These are phyloP conservation scores for Dendrobium chrysotoxum DNA, from an alignment of 106 monocot genomes.

Conservation along the genomic window DNA sequence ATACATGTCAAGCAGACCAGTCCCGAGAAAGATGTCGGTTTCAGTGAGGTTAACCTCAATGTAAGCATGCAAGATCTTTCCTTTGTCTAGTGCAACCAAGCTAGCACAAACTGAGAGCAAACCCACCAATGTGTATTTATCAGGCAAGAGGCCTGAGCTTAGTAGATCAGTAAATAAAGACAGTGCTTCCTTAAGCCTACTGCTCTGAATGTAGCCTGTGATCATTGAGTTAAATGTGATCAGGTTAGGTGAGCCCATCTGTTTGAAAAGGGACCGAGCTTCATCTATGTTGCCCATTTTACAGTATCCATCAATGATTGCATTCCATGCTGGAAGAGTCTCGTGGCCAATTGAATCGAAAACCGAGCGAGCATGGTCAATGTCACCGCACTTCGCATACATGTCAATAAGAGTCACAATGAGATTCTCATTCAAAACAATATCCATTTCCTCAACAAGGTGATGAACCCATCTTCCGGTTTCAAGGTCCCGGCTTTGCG, in stretches of 20 bases:
- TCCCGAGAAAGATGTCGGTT: slow-evolving; percentile 45
- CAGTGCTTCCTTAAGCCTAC: slow-evolving; percentile 47
- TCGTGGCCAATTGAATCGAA: slow-evolving; percentile 34
- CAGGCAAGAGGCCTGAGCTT: slow-evolving; percentile 26
- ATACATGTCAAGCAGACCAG: slow-evolving; percentile 79
- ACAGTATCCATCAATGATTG: slow-evolving; percentile 73
- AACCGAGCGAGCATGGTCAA: slow-evolving; percentile 27
- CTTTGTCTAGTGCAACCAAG: slow-evolving; percentile 42
- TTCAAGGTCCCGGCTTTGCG: slow-evolving; percentile 40
- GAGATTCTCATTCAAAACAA: slow-evolving; percentile 36
- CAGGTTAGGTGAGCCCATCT: slow-evolving; percentile 36
- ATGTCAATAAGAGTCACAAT: slow-evolving; percentile 52
- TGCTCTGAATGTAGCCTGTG: slow-evolving; percentile 49
- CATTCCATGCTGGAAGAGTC: slow-evolving; percentile 51
- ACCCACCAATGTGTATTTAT: slow-evolving; percentile 58
- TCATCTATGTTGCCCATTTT: slow-evolving; percentile 45
- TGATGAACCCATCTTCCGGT: slow-evolving; percentile 38
- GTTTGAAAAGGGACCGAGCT: slow-evolving; percentile 50
- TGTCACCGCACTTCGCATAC: slow-evolving; percentile 65
- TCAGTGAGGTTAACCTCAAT: slow-evolving; percentile 24
- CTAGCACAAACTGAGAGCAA: slow-evolving; percentile 62
- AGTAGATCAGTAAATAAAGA: slow-evolving; percentile 39
- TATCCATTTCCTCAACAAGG: slow-evolving; percentile 10
- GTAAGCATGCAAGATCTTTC: slow-evolving; percentile 55
- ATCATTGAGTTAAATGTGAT: slow-evolving; percentile 78